A percentile compares a stretch with the other conserved stretches of the same genome.
phyloP scores from a whole-genome alignment of 495 filamentous ascomycete species.

The Staphylotrichum longicolle region DNA sequence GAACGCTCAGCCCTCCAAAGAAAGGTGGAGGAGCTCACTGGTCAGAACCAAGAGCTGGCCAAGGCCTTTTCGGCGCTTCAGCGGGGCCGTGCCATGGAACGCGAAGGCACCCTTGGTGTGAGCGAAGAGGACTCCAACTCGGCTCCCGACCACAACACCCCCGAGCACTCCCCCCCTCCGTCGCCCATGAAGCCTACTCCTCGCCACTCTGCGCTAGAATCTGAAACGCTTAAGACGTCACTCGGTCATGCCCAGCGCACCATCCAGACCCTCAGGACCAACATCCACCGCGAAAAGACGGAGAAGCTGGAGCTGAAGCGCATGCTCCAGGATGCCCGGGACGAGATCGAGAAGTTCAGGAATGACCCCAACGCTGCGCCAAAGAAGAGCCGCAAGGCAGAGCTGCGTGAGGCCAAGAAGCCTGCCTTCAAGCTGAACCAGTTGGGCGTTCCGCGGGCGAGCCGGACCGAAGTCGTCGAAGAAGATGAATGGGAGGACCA shows the following conservation, averaged over 20 bases:
- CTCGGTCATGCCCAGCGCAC: constrained; percentile 92
- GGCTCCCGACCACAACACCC: constrained; percentile 66
- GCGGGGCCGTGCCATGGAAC: constrained; percentile 65
- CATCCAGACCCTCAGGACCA: constrained; percentile 91
- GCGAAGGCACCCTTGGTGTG: constrained; percentile 55
- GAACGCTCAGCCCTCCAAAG: constrained; percentile 72
- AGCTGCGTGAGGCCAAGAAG: constrained; percentile 73
- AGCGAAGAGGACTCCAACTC: constrained; percentile 63
- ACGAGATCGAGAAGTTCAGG: constrained; percentile 81
- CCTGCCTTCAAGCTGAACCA: constrained; percentile 63
- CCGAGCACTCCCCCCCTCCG: constrained; percentile 84
- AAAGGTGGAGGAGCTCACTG: constrained; percentile 79
- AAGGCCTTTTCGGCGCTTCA: constrained; percentile 63
- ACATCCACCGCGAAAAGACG: constrained; percentile 94
- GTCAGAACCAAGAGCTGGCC: constrained; percentile 86
- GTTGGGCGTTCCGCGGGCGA: constrained; percentile 72
- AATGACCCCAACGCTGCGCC: constrained; percentile 53
- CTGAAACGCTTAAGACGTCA: constrained; percentile 90
- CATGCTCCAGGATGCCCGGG: constrained; percentile 91
- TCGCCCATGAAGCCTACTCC: constrained; percentile 90
- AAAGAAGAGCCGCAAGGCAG: constrained; percentile 69
- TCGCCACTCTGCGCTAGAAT: constrained; percentile 83
- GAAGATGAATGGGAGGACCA: constrained; percentile 91
- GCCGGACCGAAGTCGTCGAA: constrained; percentile 70
- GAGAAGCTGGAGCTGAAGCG: constrained; percentile 95